Percentiles rank a stretch among this genome's conserved stretches.
Conservation (phyloP, 768 basidiomycete species). For the Pisolithus orientalis region DNA sequence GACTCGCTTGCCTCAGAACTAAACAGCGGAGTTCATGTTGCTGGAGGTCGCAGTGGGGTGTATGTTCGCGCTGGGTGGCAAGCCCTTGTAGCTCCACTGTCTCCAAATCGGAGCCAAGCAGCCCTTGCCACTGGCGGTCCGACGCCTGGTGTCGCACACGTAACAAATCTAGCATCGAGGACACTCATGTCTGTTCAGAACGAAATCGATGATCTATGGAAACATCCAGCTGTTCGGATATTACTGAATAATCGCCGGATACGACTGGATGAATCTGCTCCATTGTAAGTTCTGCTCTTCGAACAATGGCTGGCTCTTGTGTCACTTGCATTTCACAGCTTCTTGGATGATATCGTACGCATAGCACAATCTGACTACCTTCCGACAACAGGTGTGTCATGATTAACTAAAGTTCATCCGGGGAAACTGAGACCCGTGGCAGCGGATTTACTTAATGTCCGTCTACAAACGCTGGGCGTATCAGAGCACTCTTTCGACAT, state of each 20-base stretch:
- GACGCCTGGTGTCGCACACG: slow-evolving; percentile 30
- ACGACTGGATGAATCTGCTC: slow-evolving; percentile 67
- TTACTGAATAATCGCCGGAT: slow-evolving; percentile 53
- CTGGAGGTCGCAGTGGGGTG: slow-evolving; percentile 55
- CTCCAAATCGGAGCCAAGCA: slow-evolving; percentile 37
- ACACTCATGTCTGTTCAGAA: slow-evolving; percentile 43
- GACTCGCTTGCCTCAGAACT: slow-evolving; percentile 63
- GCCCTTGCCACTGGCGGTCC: slow-evolving; percentile 28
- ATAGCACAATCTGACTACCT: slow-evolving; percentile 65
- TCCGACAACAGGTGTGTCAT: slow-evolving; percentile 53
- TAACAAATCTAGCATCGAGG: slow-evolving; percentile 49
- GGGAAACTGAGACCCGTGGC: not conserved
- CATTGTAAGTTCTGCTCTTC: slow-evolving; percentile 47
- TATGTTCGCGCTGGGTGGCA: slow-evolving; percentile 75
- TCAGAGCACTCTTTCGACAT: slow-evolving; percentile 72
- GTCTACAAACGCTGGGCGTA: slow-evolving; percentile 75
- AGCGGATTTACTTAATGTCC: slow-evolving; percentile 78
- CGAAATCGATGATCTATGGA: slow-evolving; percentile 63
- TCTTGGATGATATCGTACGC: slow-evolving; percentile 58
- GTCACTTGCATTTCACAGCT: slow-evolving; percentile 36
- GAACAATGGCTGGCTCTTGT: not conserved
- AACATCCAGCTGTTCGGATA: slow-evolving; percentile 56
- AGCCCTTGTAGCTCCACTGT: slow-evolving; percentile 40
- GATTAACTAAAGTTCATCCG: slow-evolving; percentile 3
- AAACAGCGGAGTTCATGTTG: slow-evolving; percentile 54